Conservation (phyloP, 148 eudicot genomes). For the Nepenthes mirabilis region DNA sequence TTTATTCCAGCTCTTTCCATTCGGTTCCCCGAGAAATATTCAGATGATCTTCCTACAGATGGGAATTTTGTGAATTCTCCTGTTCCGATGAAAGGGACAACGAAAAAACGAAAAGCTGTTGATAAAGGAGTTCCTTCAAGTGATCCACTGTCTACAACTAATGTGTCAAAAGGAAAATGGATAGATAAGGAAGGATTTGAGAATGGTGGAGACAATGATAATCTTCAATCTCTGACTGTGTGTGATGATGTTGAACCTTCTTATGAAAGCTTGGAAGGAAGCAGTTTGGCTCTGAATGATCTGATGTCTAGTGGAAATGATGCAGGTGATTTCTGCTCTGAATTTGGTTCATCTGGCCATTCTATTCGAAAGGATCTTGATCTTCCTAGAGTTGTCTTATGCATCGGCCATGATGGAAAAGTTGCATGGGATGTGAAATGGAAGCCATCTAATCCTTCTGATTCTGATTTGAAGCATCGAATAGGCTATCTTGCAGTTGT, state of each 20-base stretch:
- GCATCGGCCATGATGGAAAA: constrained; percentile 91
- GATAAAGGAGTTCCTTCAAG: constrained; percentile 4
- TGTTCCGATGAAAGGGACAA: constrained; percentile 8
- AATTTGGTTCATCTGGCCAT: constrained; percentile 13
- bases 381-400: constrained; percentile 67
- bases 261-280: constrained; percentile 2
- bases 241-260: constrained; percentile 12
- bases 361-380: constrained; percentile 26
- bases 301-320: constrained; percentile 1
- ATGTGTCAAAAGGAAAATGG: constrained; percentile 6
- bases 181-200: constrained; percentile 6
- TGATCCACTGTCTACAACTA: constrained; percentile 5
- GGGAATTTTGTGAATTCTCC: constrained; percentile 5
- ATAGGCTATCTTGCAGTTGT: constrained; percentile 97
- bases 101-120: constrained; percentile 7
- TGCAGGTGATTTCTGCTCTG: constrained; percentile 4
- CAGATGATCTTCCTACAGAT: constrained; percentile 13
- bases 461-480: constrained; percentile 29
- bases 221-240: constrained; percentile 5
- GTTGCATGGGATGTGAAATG: constrained; percentile 98
- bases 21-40: constrained; percentile 18
- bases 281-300: background rate
- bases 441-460: constrained; percentile 36
- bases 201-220: constrained; percentile 4
- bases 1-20: constrained; percentile 25